Conservation (phyloP, 352 stramenopile genomes). For the Elongisporangium undulatum region DNA sequence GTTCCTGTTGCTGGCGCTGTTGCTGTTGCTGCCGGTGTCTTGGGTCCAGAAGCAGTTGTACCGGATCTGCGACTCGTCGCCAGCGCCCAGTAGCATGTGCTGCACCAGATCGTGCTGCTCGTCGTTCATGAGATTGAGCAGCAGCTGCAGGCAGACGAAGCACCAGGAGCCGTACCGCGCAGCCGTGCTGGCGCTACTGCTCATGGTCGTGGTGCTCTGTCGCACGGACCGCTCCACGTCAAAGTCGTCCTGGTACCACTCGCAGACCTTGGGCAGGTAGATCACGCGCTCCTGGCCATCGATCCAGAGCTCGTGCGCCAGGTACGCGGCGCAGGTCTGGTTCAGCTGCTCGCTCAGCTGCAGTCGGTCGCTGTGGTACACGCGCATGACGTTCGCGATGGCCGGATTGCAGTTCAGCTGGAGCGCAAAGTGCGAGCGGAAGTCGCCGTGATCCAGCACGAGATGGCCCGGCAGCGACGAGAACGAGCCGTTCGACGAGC, state of each 20-base stretch:
- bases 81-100: conserved; percentile 51
- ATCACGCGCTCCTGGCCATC: conserved; percentile 33
- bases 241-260: conserved; percentile 45
- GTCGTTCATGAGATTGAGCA: conserved; percentile 55
- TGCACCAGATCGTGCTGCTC: conserved; percentile 47
- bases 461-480: conserved; percentile 27
- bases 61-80: conserved; percentile 47
- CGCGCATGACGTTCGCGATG: conserved; percentile 33
- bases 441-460: conserved; percentile 42
- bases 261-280: conserved; percentile 49
- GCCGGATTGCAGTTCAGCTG: conserved; percentile 59
- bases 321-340: conserved; percentile 33
- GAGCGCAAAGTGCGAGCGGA: conserved; percentile 82
- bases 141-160: conserved; percentile 63
- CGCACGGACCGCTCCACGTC: not conserved
- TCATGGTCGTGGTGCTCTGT: conserved; percentile 8
- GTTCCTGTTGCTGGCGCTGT: not conserved
- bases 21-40: conserved; percentile 5
- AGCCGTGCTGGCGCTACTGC: conserved; percentile 5
- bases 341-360: conserved; percentile 79
- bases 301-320: conserved; percentile 35
- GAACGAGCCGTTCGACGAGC: not conserved
- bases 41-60: conserved; percentile 67
- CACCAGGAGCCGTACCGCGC: conserved; percentile 22
- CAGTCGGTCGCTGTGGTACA: conserved; percentile 47